A percentile compares a stretch with the other conserved stretches of the same genome.
Conservation (phyloP, 345 rosid species). For the Ceriops tagal region DNA sequence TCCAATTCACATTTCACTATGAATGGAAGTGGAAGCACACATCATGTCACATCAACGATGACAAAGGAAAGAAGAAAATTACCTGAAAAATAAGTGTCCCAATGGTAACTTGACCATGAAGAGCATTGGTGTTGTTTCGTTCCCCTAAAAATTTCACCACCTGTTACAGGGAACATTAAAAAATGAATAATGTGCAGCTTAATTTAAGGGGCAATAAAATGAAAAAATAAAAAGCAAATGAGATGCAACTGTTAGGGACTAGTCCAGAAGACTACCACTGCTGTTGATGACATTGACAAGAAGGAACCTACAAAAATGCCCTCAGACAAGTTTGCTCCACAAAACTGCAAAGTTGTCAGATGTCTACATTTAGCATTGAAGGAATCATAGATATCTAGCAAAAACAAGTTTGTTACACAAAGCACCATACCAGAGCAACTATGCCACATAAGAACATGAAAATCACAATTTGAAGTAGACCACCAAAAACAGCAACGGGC, state of each 20-base stretch:
- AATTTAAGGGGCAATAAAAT: constrained; percentile 7
- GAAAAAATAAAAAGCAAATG: background rate
- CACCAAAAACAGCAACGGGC: constrained; percentile 93
- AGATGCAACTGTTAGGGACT: constrained; percentile 9
- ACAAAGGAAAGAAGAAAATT: constrained; percentile 3
- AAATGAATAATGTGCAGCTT: constrained; percentile 13
- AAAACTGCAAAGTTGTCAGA: constrained; percentile 54
- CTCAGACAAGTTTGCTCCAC: constrained; percentile 94
- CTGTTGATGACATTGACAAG: constrained; percentile 96
- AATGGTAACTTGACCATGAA: constrained; percentile 96
- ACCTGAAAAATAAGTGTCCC: constrained; percentile 99
- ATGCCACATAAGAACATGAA: constrained; percentile 78
- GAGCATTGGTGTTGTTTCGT: constrained; percentile 61
- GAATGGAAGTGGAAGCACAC: background rate
- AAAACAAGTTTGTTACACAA: constrained; percentile 8
- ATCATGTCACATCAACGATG: constrained; percentile 1
- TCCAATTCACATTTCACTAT: background rate
- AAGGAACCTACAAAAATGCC: constrained; percentile 94
- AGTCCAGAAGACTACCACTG: constrained; percentile 61
- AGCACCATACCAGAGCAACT: constrained; percentile 59
- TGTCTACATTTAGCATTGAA: constrained; percentile 17
- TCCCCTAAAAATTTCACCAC: constrained; percentile 93
- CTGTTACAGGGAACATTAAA: constrained; percentile 35
- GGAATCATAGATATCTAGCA: constrained; percentile 10
- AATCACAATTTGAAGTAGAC: constrained; percentile 77